Evolutionary conservation across 129 eudicot genomes (phyloP), one percentile per base, ranked within the genome.

Genomic region (carrot (Daucus carota)): DNA sequence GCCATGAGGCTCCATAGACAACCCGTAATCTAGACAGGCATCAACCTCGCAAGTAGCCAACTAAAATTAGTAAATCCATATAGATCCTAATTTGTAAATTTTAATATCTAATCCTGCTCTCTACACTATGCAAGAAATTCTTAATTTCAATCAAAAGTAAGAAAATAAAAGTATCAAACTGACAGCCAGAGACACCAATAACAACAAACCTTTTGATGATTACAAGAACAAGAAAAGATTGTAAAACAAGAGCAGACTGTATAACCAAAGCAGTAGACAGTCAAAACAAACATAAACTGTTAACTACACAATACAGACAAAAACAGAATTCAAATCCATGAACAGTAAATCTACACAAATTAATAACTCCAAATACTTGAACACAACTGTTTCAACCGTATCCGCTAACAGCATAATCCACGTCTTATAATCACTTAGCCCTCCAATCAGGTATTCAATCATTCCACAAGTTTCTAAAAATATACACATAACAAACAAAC

Each of bases 241-340:
- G 8, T 52, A 52, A 52, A 20, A 52, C 62, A 52, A 52, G 22
- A 2, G 8, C 22, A 20, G 26, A 38, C 42, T 5, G 42, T 10
- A 69, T 20, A 50, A 28, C 8, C 44, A 50, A 74, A 70, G 44
- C 77, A 70, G 52, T 33, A 40, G 6, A 41, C 20, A 70, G 74
- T 74, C 67, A 1, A 13, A 33, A 46, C 45, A 14, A 33, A 38
- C 75, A 45, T 24, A 72, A 72, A 43, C 7, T 41, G 57, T 17
- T 3, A 50, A 74, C 2, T 52, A 22, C 16, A 45, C 28, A 22
- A 6, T 52, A 52, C 57, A 69, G 28, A 33, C 73, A 36, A 75
- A 17, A 38, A 13, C 41, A 50, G 47, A 41, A 24, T 70, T 70
- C 11, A 75, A 2, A 7, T 52, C 28, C 9, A 22, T 20, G 62